Percentiles rank a stretch among this genome's conserved stretches.
phyloP scores from a whole-genome alignment of 2,329 filamentous ascomycete species.

The Scedosporium apiospermum region DNA sequence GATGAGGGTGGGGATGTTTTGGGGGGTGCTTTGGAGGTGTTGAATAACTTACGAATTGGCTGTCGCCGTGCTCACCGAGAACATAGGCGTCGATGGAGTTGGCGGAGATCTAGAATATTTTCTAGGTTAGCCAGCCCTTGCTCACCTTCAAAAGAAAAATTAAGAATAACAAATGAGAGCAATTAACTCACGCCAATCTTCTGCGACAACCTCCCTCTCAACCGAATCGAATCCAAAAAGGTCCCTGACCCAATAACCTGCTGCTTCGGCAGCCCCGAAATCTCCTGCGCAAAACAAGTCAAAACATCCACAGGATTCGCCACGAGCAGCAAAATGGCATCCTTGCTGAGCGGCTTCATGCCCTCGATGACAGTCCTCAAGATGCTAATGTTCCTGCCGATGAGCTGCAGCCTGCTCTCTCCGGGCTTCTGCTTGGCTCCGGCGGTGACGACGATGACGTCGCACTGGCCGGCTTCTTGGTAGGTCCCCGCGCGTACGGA shows the following conservation, averaged over 20 bases:
- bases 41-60: constrained; percentile 3
- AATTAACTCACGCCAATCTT: constrained; percentile 2
- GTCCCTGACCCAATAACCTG: constrained; percentile 5
- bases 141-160: not conserved
- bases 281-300: constrained; percentile 7
- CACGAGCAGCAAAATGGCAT: constrained; percentile 1
- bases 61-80: constrained; percentile 7
- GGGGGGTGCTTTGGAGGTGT: not conserved
- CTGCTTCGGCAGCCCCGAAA: constrained; percentile 2
- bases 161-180: not conserved
- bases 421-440: constrained; percentile 5
- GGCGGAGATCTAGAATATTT: not conserved
- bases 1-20: not conserved
- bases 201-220: constrained; percentile 3
- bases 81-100: constrained; percentile 7
- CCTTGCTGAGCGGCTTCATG: constrained; percentile 3
- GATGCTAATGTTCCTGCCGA: constrained; percentile 3
- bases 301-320: constrained; percentile 6
- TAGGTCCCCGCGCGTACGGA: not conserved
- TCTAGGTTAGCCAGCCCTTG: not conserved
- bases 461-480: constrained; percentile 4
- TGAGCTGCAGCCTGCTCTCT: constrained; percentile 5
- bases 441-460: constrained; percentile 5
- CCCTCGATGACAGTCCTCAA: constrained; percentile 1
- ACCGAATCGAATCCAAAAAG: constrained; percentile 5